phyloP scores from a whole-genome alignment of 495 filamentous ascomycete genomes.

The Daldinia bambusicola region DNA sequence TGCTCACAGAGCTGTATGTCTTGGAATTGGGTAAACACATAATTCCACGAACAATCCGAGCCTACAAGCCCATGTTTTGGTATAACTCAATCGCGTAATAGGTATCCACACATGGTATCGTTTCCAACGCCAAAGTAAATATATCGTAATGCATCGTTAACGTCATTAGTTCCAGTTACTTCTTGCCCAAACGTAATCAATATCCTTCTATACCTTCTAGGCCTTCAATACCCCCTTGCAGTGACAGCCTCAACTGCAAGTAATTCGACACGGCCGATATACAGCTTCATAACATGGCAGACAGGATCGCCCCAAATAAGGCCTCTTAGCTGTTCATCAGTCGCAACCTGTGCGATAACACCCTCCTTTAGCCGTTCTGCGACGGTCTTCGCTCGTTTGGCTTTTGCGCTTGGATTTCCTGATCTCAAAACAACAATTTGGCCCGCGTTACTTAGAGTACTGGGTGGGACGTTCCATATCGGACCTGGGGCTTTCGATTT shows the following conservation, averaged over 20 bases:
- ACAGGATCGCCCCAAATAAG: constrained; percentile 83
- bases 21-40: neutral
- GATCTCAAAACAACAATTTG: constrained; percentile 71
- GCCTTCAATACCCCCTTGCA: constrained; percentile 48
- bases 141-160: constrained; percentile 28
- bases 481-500: constrained; percentile 41
- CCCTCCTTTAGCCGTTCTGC: constrained; percentile 58
- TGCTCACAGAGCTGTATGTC: constrained; percentile 2
- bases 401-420: constrained; percentile 46
- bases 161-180: constrained; percentile 14
- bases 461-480: constrained; percentile 70
- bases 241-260: constrained; percentile 75
- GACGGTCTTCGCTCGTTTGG: constrained; percentile 51
- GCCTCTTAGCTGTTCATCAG: constrained; percentile 70
- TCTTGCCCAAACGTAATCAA: neutral
- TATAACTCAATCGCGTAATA: neutral
- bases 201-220: neutral
- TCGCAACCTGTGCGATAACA: constrained; percentile 69
- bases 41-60: neutral
- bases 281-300: constrained; percentile 81
- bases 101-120: constrained; percentile 34
- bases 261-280: constrained; percentile 72
- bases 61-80: constrained; percentile 6
- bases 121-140: constrained; percentile 30
- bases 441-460: constrained; percentile 72